Evolutionary conservation across 1,284 basidiomycete species (phyloP).

Genomic region (Clitocybe nebularis): DNA sequence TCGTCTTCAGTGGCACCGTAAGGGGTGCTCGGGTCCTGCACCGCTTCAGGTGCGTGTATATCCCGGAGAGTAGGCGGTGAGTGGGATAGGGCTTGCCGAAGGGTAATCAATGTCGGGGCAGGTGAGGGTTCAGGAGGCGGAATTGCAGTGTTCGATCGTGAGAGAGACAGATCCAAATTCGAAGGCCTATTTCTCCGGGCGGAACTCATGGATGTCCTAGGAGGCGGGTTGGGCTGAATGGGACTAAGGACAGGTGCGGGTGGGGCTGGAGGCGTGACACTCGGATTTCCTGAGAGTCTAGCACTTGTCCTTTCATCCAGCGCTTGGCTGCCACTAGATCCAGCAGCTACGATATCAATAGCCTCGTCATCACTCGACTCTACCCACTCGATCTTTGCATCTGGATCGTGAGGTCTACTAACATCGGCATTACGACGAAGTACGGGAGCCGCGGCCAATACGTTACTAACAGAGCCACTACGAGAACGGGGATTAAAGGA

Average conservation of each 20-base stretch:
- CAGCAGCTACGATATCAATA: conserved; percentile 74
- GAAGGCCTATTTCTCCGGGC: conserved; percentile 55
- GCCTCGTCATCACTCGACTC: conserved; percentile 80
- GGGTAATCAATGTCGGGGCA: conserved; percentile 58
- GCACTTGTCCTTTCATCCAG: conserved; percentile 79
- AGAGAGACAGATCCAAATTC: conserved; percentile 56
- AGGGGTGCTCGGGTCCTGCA: conserved; percentile 35
- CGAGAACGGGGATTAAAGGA: conserved; percentile 37
- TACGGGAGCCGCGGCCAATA: conserved; percentile 39
- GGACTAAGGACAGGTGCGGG: conserved; percentile 19
- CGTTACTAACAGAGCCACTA: conserved; percentile 56
- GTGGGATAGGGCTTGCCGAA: conserved; percentile 55
- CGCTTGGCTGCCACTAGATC: conserved; percentile 71
- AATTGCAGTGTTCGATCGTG: conserved; percentile 34
- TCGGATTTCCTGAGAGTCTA: conserved; percentile 34
- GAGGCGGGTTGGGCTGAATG: conserved; percentile 26
- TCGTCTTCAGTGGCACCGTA: conserved; percentile 56
- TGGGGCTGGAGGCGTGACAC: too few relatives aligned
- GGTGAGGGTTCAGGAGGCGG: conserved; percentile 51
- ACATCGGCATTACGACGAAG: conserved; percentile 25
- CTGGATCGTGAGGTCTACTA: conserved; percentile 33
- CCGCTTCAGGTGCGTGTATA: conserved; percentile 15
- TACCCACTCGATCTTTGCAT: conserved; percentile 63
- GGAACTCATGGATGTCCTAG: conserved; percentile 24
- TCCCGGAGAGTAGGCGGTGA: conserved; percentile 27